phyloP scores from a whole-genome alignment of 176 grass and related monocot species.

The Chrysopogon serrulatus region DNA sequence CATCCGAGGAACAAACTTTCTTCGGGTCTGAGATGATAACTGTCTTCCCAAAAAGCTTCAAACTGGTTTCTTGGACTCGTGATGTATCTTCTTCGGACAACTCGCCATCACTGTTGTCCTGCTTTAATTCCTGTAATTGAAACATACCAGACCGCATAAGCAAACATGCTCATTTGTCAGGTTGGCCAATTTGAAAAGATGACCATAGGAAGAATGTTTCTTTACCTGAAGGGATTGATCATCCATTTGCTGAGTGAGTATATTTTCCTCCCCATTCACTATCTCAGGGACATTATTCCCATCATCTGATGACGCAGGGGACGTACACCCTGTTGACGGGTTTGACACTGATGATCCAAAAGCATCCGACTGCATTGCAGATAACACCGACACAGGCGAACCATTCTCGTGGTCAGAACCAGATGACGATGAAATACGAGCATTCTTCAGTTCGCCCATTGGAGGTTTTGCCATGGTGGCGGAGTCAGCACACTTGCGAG shows the following conservation, averaged over 20 bases:
- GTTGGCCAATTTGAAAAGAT: neutral
- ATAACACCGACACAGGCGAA: slow-evolving; percentile 74
- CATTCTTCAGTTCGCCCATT: slow-evolving; percentile 15
- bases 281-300: slow-evolving; percentile 9
- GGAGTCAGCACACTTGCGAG: slow-evolving; percentile 60
- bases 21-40: slow-evolving; percentile 53
- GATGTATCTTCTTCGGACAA: slow-evolving; percentile 45
- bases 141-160: neutral
- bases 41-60: slow-evolving; percentile 88
- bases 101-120: slow-evolving; percentile 15
- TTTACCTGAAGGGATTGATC: slow-evolving; percentile 38
- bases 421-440: slow-evolving; percentile 28
- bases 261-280: neutral
- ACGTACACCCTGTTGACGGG: slow-evolving; percentile 18
- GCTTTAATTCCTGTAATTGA: slow-evolving; percentile 31
- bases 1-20: slow-evolving; percentile 27
- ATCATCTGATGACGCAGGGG: slow-evolving; percentile 37
- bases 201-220: neutral
- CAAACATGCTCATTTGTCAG: neutral
- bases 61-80: slow-evolving; percentile 46
- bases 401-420: slow-evolving; percentile 58
- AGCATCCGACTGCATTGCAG: slow-evolving; percentile 53
- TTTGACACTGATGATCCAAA: slow-evolving; percentile 50
- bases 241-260: neutral
- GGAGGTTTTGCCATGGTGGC: neutral